Evolutionary conservation across 345 rosid species (phyloP).

Genomic region (Mercurialis annua): DNA sequence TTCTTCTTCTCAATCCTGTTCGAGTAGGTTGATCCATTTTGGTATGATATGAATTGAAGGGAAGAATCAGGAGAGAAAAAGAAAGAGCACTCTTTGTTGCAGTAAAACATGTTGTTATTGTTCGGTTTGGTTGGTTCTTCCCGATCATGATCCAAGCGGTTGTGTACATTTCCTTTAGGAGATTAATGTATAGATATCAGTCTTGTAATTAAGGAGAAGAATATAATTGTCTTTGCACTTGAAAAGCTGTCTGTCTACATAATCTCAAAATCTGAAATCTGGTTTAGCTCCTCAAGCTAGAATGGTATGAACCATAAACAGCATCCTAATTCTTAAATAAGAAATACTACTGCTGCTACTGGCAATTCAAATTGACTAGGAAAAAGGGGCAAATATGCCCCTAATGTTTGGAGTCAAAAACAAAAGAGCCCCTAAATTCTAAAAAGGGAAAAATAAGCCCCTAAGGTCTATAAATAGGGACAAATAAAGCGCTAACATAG

Average conservation of each 20-base stretch:
- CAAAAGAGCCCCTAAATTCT: too few species aligned
- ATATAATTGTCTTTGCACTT: not conserved
- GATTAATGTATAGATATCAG: constrained; percentile 20
- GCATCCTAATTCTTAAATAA: too few species aligned
- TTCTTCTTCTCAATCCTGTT: constrained; percentile 28
- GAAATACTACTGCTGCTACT: too few species aligned
- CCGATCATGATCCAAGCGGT: constrained; percentile 45
- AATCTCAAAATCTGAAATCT: not conserved
- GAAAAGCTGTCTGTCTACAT: not conserved
- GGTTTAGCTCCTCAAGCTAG: not conserved
- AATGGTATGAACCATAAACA: not conserved
- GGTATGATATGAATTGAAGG: constrained; percentile 17
- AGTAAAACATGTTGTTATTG: not conserved
- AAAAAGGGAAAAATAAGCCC: too few species aligned
- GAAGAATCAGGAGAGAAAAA: constrained; percentile 36
- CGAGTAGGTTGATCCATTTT: constrained; percentile 2
- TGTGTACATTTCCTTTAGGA: constrained; percentile 12
- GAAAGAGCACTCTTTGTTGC: constrained; percentile 22
- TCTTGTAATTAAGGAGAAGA: too few species aligned
- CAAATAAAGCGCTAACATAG: too few species aligned
- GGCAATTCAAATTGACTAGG: too few species aligned
- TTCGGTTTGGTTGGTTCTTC: constrained; percentile 36
- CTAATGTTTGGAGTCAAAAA: too few species aligned
- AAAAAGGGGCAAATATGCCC: too few species aligned
- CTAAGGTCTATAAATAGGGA: too few species aligned